Evolutionary conservation across 2,329 filamentous ascomycete species (phyloP).

Genomic region (Trichoderma pleuroti): DNA sequence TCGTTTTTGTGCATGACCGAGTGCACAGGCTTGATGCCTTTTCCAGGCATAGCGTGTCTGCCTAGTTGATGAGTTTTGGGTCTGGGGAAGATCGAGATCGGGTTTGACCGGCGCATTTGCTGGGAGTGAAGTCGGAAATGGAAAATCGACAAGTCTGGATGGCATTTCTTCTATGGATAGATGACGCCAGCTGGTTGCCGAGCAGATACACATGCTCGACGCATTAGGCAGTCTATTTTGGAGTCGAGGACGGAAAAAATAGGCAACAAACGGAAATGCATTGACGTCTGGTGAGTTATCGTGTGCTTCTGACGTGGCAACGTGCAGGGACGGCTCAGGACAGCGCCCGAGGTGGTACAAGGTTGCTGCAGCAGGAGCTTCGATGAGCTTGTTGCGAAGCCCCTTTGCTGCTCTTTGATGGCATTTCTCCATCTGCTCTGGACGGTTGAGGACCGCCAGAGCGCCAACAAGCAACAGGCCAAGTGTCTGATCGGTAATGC

Average conservation of each 20-base stretch:
- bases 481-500: neutral
- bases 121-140: neutral
- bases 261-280: neutral
- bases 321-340: neutral
- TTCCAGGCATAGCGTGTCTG: constrained; percentile 12
- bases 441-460: neutral
- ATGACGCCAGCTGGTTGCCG: neutral
- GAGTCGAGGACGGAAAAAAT: neutral
- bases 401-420: neutral
- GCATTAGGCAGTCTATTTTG: neutral
- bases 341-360: neutral
- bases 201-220: neutral
- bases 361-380: neutral
- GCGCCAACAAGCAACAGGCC: neutral
- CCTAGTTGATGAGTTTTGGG: constrained; percentile 3
- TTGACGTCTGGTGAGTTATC: neutral
- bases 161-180: too few species aligned
- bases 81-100: constrained; percentile 17
- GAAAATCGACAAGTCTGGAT: neutral
- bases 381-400: neutral
- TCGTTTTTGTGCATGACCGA: neutral
- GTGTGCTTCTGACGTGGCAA: constrained; percentile 1
- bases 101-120: neutral
- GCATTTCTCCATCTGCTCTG: neutral
- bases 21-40: constrained; percentile 4